phyloP scores from a whole-genome alignment of 1,139 yeast species.

The Hanseniaspora uvarum region DNA sequence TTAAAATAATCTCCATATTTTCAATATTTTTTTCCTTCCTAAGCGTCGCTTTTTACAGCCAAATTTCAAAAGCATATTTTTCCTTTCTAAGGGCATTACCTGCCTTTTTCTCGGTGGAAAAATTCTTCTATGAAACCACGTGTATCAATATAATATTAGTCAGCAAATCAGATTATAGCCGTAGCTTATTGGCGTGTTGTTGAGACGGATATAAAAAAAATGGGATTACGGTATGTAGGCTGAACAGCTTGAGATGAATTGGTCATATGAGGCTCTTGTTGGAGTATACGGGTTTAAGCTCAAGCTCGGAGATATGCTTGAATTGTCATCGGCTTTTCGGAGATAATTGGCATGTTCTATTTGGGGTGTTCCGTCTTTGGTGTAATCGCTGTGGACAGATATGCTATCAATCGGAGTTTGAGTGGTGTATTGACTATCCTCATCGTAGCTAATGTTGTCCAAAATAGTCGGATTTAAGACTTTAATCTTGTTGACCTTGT shows the following conservation, averaged over 20 bases:
- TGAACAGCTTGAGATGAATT: not conserved
- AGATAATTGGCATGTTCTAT: not conserved
- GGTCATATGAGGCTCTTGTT: not conserved
- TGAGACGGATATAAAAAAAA: no score
- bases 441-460: not conserved
- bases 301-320: not conserved
- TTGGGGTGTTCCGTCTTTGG: not conserved
- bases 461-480: not conserved
- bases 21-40: no score
- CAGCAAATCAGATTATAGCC: no score
- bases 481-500: not conserved
- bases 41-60: no score
- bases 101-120: not conserved
- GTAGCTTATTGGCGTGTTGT: no score
- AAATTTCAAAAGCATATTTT: no score
- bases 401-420: not conserved
- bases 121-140: no score
- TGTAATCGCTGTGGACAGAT: not conserved
- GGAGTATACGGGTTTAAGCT: not conserved
- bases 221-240: not conserved
- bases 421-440: not conserved
- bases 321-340: not conserved
- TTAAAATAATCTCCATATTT: no score
- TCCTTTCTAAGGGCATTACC: not conserved
- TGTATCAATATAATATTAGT: no score